phyloP scores from a whole-genome alignment of 139 green algal species.

The Spirogloea muscicola region DNA sequence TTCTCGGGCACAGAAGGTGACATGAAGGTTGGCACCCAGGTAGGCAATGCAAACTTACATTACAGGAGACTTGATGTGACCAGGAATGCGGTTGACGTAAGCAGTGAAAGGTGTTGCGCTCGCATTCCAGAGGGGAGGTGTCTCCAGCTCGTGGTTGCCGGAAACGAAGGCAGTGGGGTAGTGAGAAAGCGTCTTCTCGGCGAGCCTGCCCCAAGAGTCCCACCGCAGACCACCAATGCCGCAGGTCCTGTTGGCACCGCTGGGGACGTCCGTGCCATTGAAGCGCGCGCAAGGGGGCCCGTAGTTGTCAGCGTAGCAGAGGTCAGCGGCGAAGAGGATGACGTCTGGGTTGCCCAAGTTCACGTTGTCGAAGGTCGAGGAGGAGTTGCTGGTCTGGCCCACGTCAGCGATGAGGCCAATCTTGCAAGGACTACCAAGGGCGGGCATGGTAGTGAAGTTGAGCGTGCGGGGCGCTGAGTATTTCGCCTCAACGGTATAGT shows the following conservation, averaged over 20 bases:
- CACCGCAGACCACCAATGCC: conserved; percentile 1
- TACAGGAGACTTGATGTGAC: too few relatives aligned
- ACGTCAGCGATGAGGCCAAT: conserved; percentile 8
- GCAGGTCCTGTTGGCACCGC: neutral
- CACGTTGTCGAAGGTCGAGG: conserved; percentile 7
- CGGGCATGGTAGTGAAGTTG: neutral
- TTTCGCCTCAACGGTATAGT: neutral
- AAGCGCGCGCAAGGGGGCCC: neutral
- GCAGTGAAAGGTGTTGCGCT: too few relatives aligned
- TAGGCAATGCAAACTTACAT: too few relatives aligned
- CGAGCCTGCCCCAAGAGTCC: neutral
- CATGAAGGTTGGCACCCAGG: too few relatives aligned
- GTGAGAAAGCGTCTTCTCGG: neutral
- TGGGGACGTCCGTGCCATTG: too few relatives aligned
- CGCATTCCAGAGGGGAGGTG: too few relatives aligned
- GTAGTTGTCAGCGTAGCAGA: conserved; percentile 8
- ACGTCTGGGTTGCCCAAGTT: neutral
- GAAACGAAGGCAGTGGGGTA: too few relatives aligned
- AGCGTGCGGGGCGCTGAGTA: neutral
- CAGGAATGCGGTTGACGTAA: too few relatives aligned
- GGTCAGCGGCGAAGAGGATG: neutral
- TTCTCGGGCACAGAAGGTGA: too few relatives aligned
- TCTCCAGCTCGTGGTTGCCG: too few relatives aligned
- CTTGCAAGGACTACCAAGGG: neutral
- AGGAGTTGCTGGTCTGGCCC: conserved; percentile 7